phyloP scores from a whole-genome alignment of 495 filamentous ascomycete species.

The Podospora didyma region DNA sequence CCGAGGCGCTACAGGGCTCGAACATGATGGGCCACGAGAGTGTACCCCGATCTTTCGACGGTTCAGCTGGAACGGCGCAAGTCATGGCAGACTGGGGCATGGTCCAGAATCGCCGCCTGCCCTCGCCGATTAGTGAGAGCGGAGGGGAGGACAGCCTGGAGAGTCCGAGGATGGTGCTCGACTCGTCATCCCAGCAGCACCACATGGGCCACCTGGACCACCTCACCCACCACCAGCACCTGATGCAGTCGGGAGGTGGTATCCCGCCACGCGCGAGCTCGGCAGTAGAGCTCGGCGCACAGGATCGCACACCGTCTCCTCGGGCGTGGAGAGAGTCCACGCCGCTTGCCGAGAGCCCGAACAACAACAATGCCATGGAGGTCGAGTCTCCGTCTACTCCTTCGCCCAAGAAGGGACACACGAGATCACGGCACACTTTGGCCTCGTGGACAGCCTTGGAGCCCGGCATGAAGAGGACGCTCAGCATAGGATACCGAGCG shows the following conservation, averaged over 20 bases:
- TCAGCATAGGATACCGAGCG: constrained; percentile 79
- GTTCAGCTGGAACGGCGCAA: constrained; percentile 22
- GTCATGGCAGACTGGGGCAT: constrained; percentile 43
- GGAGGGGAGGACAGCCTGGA: constrained; percentile 45
- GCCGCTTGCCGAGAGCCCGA: constrained; percentile 8
- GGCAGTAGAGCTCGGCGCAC: constrained; percentile 8
- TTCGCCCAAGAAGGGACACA: constrained; percentile 38
- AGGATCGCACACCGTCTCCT: neutral
- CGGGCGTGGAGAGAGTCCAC: constrained; percentile 13
- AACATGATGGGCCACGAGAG: constrained; percentile 22
- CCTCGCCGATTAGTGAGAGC: constrained; percentile 68
- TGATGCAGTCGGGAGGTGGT: constrained; percentile 23
- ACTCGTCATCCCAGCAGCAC: constrained; percentile 21
- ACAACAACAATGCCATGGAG: constrained; percentile 19
- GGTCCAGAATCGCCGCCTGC: constrained; percentile 54
- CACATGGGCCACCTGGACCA: constrained; percentile 27
- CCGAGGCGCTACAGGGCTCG: constrained; percentile 1
- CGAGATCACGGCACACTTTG: constrained; percentile 44
- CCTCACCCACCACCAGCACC: constrained; percentile 32
- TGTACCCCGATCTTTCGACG: constrained; percentile 33
- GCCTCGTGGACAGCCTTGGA: constrained; percentile 44
- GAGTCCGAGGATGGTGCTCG: constrained; percentile 37
- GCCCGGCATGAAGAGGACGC: constrained; percentile 58
- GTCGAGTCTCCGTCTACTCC: constrained; percentile 28
- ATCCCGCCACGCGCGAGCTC: constrained; percentile 17